These are phyloP conservation scores for Sindora glabra DNA, from an alignment of 306 rosid species.

Conservation along the genomic window DNA sequence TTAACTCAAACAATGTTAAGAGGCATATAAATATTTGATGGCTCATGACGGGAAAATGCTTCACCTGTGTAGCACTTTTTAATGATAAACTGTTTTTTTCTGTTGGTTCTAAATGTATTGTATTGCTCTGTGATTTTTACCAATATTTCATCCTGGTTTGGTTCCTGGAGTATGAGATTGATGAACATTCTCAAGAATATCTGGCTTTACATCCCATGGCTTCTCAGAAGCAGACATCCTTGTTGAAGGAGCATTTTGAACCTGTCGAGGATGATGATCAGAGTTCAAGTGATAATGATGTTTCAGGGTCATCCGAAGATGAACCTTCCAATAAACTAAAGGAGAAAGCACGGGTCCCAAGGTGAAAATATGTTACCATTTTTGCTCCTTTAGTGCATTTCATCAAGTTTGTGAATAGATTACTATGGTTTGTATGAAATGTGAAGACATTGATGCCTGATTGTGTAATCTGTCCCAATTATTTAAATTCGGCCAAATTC, in stretches of 20 bases:
- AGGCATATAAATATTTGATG: too few species aligned
- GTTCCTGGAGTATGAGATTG: constrained; percentile 64
- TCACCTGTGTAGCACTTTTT: too few species aligned
- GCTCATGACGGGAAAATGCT: too few species aligned
- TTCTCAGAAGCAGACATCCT: constrained; percentile 65
- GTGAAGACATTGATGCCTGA: not conserved
- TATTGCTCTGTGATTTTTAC: constrained; percentile 2
- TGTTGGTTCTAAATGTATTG: not conserved
- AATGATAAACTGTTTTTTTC: too few species aligned
- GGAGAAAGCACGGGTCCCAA: constrained; percentile 46
- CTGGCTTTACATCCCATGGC: constrained; percentile 77
- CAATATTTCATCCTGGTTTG: not conserved
- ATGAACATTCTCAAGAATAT: constrained; percentile 63
- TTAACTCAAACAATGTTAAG: too few species aligned
- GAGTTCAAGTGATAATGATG: constrained; percentile 56
- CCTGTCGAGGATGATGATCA: constrained; percentile 61
- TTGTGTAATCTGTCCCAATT: not conserved
- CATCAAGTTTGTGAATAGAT: not conserved
- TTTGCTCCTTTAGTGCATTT: constrained; percentile 8
- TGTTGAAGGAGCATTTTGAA: constrained; percentile 75
- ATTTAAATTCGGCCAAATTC: not conserved
- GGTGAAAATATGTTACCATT: constrained; percentile 33
- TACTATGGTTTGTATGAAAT: not conserved
- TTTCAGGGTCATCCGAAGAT: constrained; percentile 39
- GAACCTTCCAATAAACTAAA: constrained; percentile 21